Evolutionary conservation across 495 filamentous ascomycete species (phyloP), one percentile per base, ranked within the genome.

Genomic region (Aspergillus incahuasiensis): DNA sequence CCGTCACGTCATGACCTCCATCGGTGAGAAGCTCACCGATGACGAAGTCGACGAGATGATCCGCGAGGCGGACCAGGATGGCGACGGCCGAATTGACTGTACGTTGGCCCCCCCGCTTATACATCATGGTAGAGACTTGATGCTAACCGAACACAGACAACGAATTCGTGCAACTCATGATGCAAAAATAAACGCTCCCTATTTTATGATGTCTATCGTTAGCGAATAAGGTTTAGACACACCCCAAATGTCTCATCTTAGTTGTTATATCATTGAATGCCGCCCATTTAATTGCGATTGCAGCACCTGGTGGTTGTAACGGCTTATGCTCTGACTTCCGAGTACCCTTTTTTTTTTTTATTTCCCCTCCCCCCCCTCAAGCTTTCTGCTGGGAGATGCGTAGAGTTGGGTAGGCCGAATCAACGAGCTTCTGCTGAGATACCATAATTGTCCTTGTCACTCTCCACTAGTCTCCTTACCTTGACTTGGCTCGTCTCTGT

Each of bases 21-120:
- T 98, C 66, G 94, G 94, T 54, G 94, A 98, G 86, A 97, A 97
- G 80, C 82, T 98, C 72, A 97, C 95, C 51, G 95, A 98, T 69
- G 94, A 98, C 67, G 95, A 98, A 79, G 94, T 98, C 53, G 95
- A 98, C 68, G 94, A 97, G 85, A 97, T 98, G 94, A 98, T 98
- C 74, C 85, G 94, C 61, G 94, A 98, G 79, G 95, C 94, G 62
- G 94, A 98, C 72, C 95, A 97, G 81, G 92, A 98, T 73, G 94
- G 94, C 61, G 94, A 98, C 74, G 94, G 92, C 58, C 81, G 87
- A 57, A 98, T 98, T 68, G 94, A 98, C 75, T 98, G 94, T 98
- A 70, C 43, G 74, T 64, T 62, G 12, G 8, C 30, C 25, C 43
- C 21, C 28, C 1, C 32, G 19, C 5, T 18, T 48, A 15, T 16